Evolutionary conservation across 371 early-diverging fungal species (phyloP).

Genomic region (Phascolomyces articulosus): DNA sequence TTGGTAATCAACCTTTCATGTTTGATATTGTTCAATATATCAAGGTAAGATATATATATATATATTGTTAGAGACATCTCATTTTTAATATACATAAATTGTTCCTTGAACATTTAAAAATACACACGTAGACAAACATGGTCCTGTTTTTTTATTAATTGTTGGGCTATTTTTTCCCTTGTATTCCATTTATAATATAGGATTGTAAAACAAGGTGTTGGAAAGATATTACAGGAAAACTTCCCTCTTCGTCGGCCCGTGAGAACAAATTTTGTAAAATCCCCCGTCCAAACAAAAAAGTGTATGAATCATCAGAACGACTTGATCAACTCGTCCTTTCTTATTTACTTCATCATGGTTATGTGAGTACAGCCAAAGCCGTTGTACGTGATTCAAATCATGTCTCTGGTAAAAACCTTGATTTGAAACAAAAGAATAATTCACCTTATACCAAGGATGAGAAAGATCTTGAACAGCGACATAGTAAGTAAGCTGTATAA

Average conservation of each 20-base stretch:
- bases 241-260: background rate
- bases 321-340: slow-evolving; percentile 68
- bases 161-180: background rate
- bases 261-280: slow-evolving; percentile 1
- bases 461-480: slow-evolving; percentile 31
- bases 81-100: no score
- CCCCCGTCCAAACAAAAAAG: background rate
- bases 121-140: no score
- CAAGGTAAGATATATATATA: slow-evolving; percentile 45
- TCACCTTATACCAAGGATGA: slow-evolving; percentile 18
- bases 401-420: slow-evolving; percentile 22
- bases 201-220: slow-evolving; percentile 11
- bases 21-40: slow-evolving; percentile 88
- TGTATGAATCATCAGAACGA: background rate
- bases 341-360: slow-evolving; percentile 82
- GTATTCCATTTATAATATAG: background rate
- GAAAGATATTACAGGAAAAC: slow-evolving; percentile 10
- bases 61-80: no score
- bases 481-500: slow-evolving; percentile 17
- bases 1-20: slow-evolving; percentile 84
- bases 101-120: no score
- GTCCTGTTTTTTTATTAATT: background rate
- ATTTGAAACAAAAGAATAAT: slow-evolving; percentile 7
- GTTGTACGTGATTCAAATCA: slow-evolving; percentile 46
- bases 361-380: slow-evolving; percentile 67